A percentile compares a stretch with the other conserved stretches of the same genome.
Conservation (phyloP, 257 asterid genomes). For the Solanum dulcamara region DNA sequence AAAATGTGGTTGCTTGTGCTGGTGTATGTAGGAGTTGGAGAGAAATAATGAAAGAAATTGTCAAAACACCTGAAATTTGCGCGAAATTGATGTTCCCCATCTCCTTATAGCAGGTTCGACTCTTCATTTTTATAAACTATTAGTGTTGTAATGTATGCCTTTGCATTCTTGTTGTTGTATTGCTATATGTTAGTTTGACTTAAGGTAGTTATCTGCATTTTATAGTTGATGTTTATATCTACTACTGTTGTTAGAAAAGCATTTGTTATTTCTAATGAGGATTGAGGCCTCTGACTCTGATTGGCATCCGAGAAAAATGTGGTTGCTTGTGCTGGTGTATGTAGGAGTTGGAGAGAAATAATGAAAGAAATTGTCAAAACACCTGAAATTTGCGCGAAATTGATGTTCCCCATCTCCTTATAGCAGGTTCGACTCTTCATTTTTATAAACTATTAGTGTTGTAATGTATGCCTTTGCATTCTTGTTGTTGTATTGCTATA, state of each 20-base stretch:
- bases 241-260: background rate
- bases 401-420: constrained; percentile 77
- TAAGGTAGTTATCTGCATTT: background rate
- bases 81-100: constrained; percentile 74
- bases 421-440: constrained; percentile 53
- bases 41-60: constrained; percentile 72
- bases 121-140: background rate
- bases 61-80: constrained; percentile 48
- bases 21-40: constrained; percentile 99
- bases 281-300: constrained; percentile 65
- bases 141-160: background rate
- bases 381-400: constrained; percentile 50
- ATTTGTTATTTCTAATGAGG: constrained; percentile 12
- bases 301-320: constrained; percentile 80
- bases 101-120: constrained; percentile 79
- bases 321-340: constrained; percentile 94
- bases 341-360: constrained; percentile 90
- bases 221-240: background rate
- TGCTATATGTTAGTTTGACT: background rate
- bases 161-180: background rate
- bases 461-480: background rate
- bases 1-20: constrained; percentile 82
- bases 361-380: constrained; percentile 64
- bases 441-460: background rate
- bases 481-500: background rate